Percentiles rank a stretch among this genome's conserved stretches.
These are phyloP conservation scores for Crithidia expoeki DNA, from an alignment of 208 protist genomes.

Conservation along the genomic window DNA sequence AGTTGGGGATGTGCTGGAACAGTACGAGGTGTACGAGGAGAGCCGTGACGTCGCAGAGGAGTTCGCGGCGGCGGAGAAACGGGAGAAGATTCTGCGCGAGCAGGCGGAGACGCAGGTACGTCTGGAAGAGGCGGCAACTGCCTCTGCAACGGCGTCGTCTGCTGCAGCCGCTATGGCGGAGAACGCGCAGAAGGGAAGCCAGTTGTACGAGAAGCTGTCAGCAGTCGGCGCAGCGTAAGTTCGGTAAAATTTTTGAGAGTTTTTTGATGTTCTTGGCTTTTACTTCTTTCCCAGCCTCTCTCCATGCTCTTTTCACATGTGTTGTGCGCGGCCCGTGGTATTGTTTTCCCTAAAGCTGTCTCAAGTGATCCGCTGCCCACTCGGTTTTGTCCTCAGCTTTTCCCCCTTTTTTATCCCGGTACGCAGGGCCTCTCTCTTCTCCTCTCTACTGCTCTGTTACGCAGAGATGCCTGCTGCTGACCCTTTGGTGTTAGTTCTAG, in stretches of 20 bases:
- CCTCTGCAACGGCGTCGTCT: neutral
- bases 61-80: conserved; percentile 68
- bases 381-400: too few species aligned
- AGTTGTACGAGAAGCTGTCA: conserved; percentile 36
- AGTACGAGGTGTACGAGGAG: conserved; percentile 80
- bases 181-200: conserved; percentile 1
- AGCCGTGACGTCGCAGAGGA: conserved; percentile 80
- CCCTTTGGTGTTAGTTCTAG: too few species aligned
- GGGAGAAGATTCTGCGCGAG: conserved; percentile 72
- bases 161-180: neutral
- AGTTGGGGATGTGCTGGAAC: conserved; percentile 77
- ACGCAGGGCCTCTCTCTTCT: too few species aligned
- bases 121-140: conserved; percentile 28
- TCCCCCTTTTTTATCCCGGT: too few species aligned
- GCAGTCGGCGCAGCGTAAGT: neutral
- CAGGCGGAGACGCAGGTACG: conserved; percentile 54
- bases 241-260: neutral
- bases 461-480: too few species aligned
- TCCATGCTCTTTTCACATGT: too few species aligned
- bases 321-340: too few species aligned
- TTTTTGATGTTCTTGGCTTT: neutral
- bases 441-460: too few species aligned
- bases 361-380: too few species aligned
- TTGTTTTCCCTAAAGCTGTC: too few species aligned
- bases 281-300: conserved; percentile 8